A percentile compares a stretch with the other conserved stretches of the same genome.
Evolutionary conservation across 2,329 filamentous ascomycete genomes (phyloP).

Genomic region (Aspergillus spinulosporus): DNA sequence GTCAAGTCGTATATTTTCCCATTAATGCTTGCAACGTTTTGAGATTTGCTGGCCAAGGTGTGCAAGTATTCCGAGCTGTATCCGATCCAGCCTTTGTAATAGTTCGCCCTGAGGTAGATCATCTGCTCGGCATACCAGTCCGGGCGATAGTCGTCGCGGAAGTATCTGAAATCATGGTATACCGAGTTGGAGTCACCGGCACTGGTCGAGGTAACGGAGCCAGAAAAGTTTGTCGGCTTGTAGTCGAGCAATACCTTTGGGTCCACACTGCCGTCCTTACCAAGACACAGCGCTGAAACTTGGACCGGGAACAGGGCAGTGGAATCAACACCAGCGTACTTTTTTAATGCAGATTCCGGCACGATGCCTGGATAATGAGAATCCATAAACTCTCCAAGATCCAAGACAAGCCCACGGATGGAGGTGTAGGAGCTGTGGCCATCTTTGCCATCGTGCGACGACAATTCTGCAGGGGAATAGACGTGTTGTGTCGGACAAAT

Average conservation of each 20-base stretch:
- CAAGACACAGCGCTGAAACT: conserved; percentile 86
- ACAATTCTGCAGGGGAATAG: conserved; percentile 75
- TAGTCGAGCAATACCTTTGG: conserved; percentile 82
- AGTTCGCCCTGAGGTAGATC: conserved; percentile 71
- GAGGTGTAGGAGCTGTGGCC: conserved; percentile 68
- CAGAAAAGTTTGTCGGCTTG: conserved; percentile 71
- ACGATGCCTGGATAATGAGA: conserved; percentile 74
- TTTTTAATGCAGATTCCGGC: conserved; percentile 63
- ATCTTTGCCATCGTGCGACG: conserved; percentile 70
- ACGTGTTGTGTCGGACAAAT: conserved; percentile 93
- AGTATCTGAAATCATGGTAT: conserved; percentile 92
- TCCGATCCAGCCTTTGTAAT: conserved; percentile 82
- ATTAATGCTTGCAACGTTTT: conserved; percentile 76
- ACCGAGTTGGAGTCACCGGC: conserved; percentile 68
- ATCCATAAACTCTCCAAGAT: conserved; percentile 71
- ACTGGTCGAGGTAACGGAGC: conserved; percentile 64
- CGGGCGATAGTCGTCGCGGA: conserved; percentile 69
- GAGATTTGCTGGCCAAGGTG: conserved; percentile 63
- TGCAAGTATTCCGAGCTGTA: conserved; percentile 77
- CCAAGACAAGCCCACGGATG: conserved; percentile 86
- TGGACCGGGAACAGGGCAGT: conserved; percentile 89
- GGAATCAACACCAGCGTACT: conserved; percentile 86
- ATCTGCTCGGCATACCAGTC: conserved; percentile 95
- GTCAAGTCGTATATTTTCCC: conserved; percentile 86
- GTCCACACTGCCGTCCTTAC: conserved; percentile 65